Percentiles rank a stretch among this genome's conserved stretches.
Evolutionary conservation across 441 rosid species (phyloP).

Genomic region (Oxalis stricta): DNA sequence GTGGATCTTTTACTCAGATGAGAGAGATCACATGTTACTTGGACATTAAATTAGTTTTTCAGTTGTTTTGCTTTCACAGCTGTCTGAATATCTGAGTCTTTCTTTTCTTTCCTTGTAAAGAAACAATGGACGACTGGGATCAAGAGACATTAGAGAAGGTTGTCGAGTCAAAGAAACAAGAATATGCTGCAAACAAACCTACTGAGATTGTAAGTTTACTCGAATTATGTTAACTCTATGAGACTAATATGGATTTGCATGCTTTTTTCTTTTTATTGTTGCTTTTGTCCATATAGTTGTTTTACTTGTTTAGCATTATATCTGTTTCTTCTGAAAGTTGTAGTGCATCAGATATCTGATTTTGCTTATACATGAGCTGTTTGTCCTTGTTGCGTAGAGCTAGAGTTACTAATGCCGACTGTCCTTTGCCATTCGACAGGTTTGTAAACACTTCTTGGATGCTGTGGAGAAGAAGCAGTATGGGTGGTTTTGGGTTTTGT

Average conservation of each 20-base stretch:
- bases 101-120: slow-evolving; percentile 15
- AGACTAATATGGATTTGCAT: not conserved
- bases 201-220: slow-evolving; percentile 70
- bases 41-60: not conserved
- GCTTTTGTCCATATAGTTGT: not conserved
- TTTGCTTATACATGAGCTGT: not conserved
- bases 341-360: too few relatives aligned
- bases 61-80: not conserved
- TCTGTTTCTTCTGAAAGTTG: too few relatives aligned
- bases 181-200: slow-evolving; percentile 79
- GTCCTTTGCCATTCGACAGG: slow-evolving; percentile 25
- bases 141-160: slow-evolving; percentile 92
- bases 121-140: slow-evolving; percentile 90
- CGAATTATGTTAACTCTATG: not conserved
- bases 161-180: slow-evolving; percentile 66
- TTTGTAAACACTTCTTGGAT: slow-evolving; percentile 87
- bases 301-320: too few relatives aligned
- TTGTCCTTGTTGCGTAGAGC: not conserved
- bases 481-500: slow-evolving; percentile 96
- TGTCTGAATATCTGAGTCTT: not conserved
- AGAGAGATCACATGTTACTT: slow-evolving; percentile 18
- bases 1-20: slow-evolving; percentile 40
- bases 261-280: too few relatives aligned
- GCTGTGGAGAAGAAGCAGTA: slow-evolving; percentile 85
- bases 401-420: not conserved